Percentiles rank a stretch among this genome's conserved stretches.
Evolutionary conservation across 495 filamentous ascomycete genomes (phyloP).

Genomic region (Xanthoparmelia taractica): DNA sequence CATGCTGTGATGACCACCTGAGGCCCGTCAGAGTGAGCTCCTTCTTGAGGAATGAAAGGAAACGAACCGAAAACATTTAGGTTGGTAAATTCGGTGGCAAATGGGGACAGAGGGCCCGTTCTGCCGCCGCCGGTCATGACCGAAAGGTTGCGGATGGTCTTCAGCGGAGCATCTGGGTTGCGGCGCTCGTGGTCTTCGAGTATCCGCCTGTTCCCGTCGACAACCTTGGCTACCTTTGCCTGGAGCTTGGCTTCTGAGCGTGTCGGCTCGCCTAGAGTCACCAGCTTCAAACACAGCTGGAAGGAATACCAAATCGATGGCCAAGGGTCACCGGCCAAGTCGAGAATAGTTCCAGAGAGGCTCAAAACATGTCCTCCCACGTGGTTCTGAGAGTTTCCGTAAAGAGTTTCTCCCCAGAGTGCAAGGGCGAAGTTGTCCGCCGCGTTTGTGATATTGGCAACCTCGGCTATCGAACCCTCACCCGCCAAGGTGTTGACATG

Average conservation of each 20-base stretch:
- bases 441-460: slow-evolving; percentile 13
- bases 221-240: slow-evolving; percentile 11
- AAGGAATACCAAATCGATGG: slow-evolving; percentile 19
- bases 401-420: slow-evolving; percentile 19
- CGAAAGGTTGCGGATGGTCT: slow-evolving; percentile 17
- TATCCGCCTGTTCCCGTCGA: slow-evolving; percentile 7
- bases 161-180: slow-evolving; percentile 20
- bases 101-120: slow-evolving; percentile 16
- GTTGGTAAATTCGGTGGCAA: slow-evolving; percentile 16
- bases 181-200: slow-evolving; percentile 16
- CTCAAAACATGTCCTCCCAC: slow-evolving; percentile 13
- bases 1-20: slow-evolving; percentile 20
- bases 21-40: slow-evolving; percentile 7
- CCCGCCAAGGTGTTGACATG: slow-evolving; percentile 17
- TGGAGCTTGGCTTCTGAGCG: slow-evolving; percentile 18
- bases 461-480: slow-evolving; percentile 13
- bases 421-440: slow-evolving; percentile 17
- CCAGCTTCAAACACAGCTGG: slow-evolving; percentile 16
- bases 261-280: slow-evolving; percentile 17
- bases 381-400: slow-evolving; percentile 18
- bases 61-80: slow-evolving; percentile 20
- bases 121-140: slow-evolving; percentile 15
- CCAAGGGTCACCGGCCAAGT: slow-evolving; percentile 18
- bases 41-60: slow-evolving; percentile 3
- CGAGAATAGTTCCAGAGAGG: slow-evolving; percentile 8